Percentiles rank a stretch among this genome's conserved stretches.
Conservation (phyloP, 768 basidiomycete species). For the Suillus clintonianus region DNA sequence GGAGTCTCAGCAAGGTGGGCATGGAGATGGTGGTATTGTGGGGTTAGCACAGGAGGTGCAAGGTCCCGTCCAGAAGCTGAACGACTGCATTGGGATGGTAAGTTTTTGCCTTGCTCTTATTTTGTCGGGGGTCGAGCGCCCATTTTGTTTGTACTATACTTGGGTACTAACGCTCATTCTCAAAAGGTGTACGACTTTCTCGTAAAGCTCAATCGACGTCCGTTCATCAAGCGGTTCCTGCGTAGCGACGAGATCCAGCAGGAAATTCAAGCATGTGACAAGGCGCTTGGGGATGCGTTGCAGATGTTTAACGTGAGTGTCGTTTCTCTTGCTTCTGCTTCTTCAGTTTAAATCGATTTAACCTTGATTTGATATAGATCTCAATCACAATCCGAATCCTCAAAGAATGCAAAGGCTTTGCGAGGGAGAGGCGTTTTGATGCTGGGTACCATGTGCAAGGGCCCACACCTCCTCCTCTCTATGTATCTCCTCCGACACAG, state of each 20-base stretch:
- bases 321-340: conserved; percentile 13
- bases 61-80: conserved; percentile 49
- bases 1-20: not conserved
- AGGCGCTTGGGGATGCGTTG: conserved; percentile 54
- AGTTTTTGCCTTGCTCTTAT: conserved; percentile 16
- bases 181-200: conserved; percentile 53
- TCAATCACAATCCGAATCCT: not conserved
- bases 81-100: conserved; percentile 45
- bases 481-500: not conserved
- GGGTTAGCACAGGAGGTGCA: conserved; percentile 49
- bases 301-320: conserved; percentile 52
- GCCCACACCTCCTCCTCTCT: not conserved
- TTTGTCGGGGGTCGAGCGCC: not conserved
- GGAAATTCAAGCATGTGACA: conserved; percentile 53
- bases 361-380: not conserved
- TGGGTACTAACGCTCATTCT: not conserved
- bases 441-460: not conserved
- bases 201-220: conserved; percentile 58
- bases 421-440: not conserved
- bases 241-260: conserved; percentile 67
- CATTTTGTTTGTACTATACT: not conserved
- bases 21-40: conserved; percentile 12
- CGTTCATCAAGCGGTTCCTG: conserved; percentile 79
- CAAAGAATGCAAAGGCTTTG: not conserved
- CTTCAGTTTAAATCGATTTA: not conserved